Evolutionary conservation across 2,329 filamentous ascomycete species (phyloP).

Genomic region (Ophiostoma piceae): DNA sequence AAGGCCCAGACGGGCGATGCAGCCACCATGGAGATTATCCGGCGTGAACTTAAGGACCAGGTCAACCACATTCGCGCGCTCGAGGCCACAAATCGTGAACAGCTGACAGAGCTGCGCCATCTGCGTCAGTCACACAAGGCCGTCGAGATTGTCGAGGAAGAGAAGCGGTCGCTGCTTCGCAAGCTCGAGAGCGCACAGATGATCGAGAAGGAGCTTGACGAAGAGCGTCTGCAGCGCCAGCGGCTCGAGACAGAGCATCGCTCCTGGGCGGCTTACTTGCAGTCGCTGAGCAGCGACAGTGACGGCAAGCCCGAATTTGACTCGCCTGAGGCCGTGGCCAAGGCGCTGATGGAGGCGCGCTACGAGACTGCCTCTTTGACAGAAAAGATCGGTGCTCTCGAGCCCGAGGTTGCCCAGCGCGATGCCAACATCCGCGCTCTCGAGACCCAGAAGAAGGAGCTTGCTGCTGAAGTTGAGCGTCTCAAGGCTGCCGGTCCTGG

Average conservation of each 20-base stretch:
- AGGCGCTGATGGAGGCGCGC: slow-evolving; percentile 75
- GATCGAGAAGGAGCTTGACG: slow-evolving; percentile 69
- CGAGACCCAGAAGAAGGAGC: slow-evolving; percentile 60
- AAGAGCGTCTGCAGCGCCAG: slow-evolving; percentile 75
- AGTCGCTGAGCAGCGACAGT: slow-evolving; percentile 57
- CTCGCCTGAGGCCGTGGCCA: slow-evolving; percentile 79
- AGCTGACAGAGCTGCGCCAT: slow-evolving; percentile 72
- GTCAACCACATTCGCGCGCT: slow-evolving; percentile 83
- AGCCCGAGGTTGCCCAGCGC: slow-evolving; percentile 71
- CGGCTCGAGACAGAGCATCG: slow-evolving; percentile 81
- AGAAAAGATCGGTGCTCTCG: slow-evolving; percentile 71
- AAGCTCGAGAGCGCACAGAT: slow-evolving; percentile 69
- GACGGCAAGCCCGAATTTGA: slow-evolving; percentile 71
- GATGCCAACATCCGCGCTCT: slow-evolving; percentile 68
- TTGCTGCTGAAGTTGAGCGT: slow-evolving; percentile 67
- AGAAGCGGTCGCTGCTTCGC: slow-evolving; percentile 77
- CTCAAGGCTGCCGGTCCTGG: slow-evolving; percentile 46
- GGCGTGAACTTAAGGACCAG: slow-evolving; percentile 83
- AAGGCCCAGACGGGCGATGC: slow-evolving; percentile 84
- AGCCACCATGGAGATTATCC: slow-evolving; percentile 79
- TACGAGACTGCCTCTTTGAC: slow-evolving; percentile 74
- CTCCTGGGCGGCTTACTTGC: slow-evolving; percentile 81
- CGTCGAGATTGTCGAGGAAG: slow-evolving; percentile 91
- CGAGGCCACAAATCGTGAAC: slow-evolving; percentile 74
- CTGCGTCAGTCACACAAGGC: slow-evolving; percentile 76